Conservation (phyloP, 2,329 filamentous ascomycete species). For the Stagonosporopsis cucurbitacearum region DNA sequence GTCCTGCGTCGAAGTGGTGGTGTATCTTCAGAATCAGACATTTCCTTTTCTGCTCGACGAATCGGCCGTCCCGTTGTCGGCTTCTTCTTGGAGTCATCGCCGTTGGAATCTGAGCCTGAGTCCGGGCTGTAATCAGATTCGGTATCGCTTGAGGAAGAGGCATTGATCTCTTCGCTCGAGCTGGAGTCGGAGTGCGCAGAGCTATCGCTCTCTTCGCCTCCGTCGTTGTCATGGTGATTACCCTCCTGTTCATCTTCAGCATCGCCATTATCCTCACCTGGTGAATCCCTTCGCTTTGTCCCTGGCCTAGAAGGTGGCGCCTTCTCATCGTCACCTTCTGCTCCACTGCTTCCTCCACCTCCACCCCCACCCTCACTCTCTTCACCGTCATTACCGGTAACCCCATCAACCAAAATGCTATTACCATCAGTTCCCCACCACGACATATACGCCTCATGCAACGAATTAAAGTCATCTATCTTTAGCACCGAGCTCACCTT, state of each 20-base stretch:
- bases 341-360: background rate
- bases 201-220: background rate
- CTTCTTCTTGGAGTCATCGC: background rate
- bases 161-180: background rate
- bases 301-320: background rate
- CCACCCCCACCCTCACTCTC: background rate
- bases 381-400: background rate
- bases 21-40: too few relatives aligned
- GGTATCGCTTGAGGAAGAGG: background rate
- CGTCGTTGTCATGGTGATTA: too few relatives aligned
- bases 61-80: too few relatives aligned
- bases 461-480: too few relatives aligned
- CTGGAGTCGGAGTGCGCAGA: background rate
- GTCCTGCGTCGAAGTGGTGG: too few relatives aligned
- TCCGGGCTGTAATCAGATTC: background rate
- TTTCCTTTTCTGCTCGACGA: background rate
- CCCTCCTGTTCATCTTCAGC: too few relatives aligned
- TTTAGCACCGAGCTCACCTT: too few relatives aligned
- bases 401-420: background rate
- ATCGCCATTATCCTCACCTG: background rate
- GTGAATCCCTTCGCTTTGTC: background rate
- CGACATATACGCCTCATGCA: too few relatives aligned
- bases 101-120: background rate
- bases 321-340: background rate
- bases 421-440: too few relatives aligned